Base-by-base conservation (phyloP, 2,329 filamentous ascomycete species). In the Cercospora sojina region DNA sequence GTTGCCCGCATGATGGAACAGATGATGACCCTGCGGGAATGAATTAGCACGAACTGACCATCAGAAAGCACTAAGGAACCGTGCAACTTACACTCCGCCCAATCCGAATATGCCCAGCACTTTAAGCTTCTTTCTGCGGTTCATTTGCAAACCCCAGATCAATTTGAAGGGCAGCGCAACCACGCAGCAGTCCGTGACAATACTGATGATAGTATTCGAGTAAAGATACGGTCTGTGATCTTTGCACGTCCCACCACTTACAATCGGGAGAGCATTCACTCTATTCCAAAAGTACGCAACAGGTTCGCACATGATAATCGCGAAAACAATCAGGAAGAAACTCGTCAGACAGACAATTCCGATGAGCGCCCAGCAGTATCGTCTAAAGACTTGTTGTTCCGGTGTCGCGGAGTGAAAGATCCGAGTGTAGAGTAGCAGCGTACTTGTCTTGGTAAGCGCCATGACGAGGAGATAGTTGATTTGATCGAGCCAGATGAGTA, bases 1-100 rank as follows among this genome's bases (percentile, higher is more conserved):
- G 60, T 62, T 43, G 60, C 60, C 9, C 60, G 47, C 60, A 62
- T 62, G 60, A 62, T 62, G 23, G 60, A 62, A 51, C 60, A 62
- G 16, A 62, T 43, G 49, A 62, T 57, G 60, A 62, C 60, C 10
- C 60, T 62, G 23, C 20, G n/a, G 3, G 5, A 32, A 12, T 10
- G 6, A 7, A 7, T 51, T 23, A 49, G 27, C 29, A 29, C 20
- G 23, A 25, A 3, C 3, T 23, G 4, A 12, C 9, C 20, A 5
- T 25, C 20, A 25, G 20, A 6, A 16, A 51, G 5, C 23, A 20
- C 10, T 13, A 3, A 23, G 47, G 3, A 4, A 51, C 2, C 7
- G 7, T 13, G 13, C 10, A 13, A 62, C 60, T 62, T 38, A 62
- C 60, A 62, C n/a, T 8, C 47, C 32, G 5, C 60, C 49, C 49